Base-by-base conservation (phyloP, 805 yeast species). In the Starmerella powellii region DNA sequence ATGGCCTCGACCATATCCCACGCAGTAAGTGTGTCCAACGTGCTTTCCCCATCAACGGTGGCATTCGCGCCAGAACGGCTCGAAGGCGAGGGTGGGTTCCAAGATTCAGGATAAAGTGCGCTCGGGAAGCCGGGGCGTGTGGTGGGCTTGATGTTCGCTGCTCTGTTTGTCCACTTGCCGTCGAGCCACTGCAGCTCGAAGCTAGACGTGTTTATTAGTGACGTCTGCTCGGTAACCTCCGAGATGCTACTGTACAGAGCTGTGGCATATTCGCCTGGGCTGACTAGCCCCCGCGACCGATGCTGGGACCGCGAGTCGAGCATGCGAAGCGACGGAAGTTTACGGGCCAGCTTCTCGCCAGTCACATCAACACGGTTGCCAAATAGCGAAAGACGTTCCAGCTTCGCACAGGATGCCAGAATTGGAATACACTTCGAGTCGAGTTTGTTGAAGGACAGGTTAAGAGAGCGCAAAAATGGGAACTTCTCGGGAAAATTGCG, bases 391-490 rank as follows among this genome's bases (percentile, higher is more conserved):
- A 54, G 43, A 17, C 54, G 47, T 20, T 45, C 48, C 8, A 54
- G 47, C 10, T 32, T 33, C n/a, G n/a, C 19, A 40, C 54, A 49
- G 27, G 32, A 21, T 1, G 38, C 10, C 5, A 54, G 21, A 2
- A 41, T 29, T 4, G 34, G 20, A 2, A 50, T 39, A 15, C 38
- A 26, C 2, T 35, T 30, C 18, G 49, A 48, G 8, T 37, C 41
- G 8, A 54, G 49, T 13, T 46, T 38, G 37, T 54, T 54, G 38
- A 50, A 52, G 1, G 55, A 45, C 3, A 54, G 42, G 28, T 53
- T 50, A 28, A 52, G 41, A 16, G 50, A 38, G 15, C 30, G 31
- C 31, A 54, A 28, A 17, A 49, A 44, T 3, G 58, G 58, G 32
- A 54, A 48, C 40, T 31, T 34, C 12, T 8, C 20, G 2, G 49